Evolutionary conservation across 2,329 filamentous ascomycete species (phyloP), one percentile per base, ranked within the genome.

Genomic region (Penicillium glabrum): DNA sequence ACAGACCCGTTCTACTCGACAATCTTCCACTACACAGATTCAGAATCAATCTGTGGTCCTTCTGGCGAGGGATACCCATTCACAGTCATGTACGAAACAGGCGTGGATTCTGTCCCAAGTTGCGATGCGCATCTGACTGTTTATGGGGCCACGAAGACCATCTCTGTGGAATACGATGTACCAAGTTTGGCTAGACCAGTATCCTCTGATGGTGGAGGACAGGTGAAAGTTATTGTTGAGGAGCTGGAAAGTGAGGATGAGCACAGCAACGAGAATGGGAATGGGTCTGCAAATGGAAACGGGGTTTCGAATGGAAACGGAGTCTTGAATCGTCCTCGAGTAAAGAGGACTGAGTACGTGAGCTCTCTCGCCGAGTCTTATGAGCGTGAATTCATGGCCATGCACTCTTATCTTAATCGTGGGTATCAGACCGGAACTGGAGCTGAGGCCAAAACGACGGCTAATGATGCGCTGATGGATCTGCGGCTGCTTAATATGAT

Each of bases 51-150:
- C 27, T 31, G 24, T 21, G 27, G 27, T 11, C 62, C 11, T 59
- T 39, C 39, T 9, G 53, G 33, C 5, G 57, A 66, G 2, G 64
- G 57, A 33, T 23, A 69, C 21, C 64, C 69, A 1, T 87, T 85
- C 56, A 73, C 81, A 0, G 77, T 85, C 2, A 76, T 79, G 0
- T 88, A 86, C 61, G 85, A 88, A 60, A 80, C 79, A 0, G 84
- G 85, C 0, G 73, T 86, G 23, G 79, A 83, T 60, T 64, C 68
- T 0, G 77, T 88, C 1, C 82, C 83, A 0, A 59, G 72, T 1
- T 72, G 72, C 8, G 73, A 75, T 53, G 71, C 72, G 1, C 69
- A 72, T 60, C 33, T 75, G 3, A 70, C 71, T 5, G 73, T 87
- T 0, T 87, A 84, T 60, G 79, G 79, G 0, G 67, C 74, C 16